Evolutionary conservation across 208 protist genomes (phyloP), one percentile per base, ranked within the genome.

Genomic region (Wallacemonas sp.): DNA sequence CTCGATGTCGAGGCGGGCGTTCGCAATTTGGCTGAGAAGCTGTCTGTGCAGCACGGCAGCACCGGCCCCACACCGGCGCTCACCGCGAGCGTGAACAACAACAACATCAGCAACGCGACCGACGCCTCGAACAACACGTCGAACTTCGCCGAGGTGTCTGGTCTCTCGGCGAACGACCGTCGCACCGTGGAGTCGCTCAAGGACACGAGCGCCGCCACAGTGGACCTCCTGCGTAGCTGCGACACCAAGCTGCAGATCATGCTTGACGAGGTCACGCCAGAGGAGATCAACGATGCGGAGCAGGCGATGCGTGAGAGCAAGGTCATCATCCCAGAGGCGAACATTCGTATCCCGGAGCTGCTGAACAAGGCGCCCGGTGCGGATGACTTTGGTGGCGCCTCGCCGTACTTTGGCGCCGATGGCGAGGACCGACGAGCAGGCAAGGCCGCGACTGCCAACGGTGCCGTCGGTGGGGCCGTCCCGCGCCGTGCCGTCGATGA

Each of bases 1-100:
- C 58, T 95, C 36, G 83, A 95, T 68, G 80, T 97, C 17, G 92
- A 96, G 60, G 76, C 87, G 2, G 96, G 96, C 24, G 81, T 97
- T 24, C 85, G 94, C 57, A 90, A 96, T 61, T 76, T 98, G 19
- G 80, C 80, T 12, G 88, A 96, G 60, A 97, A 95, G 76, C 71
- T 98, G 19, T 60, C 52, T 2, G 46, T 67, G 2, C 52, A 47
- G 67, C 56, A 57, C 48, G 61, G 43, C 29, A 55, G 61, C 46
- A 27, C 30, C 8, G 62, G 30, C 12, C 39, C 62, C 14, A 27
- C 21, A 16, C 43, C 41, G 4, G 27, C 60, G 19, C 23, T 48
- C 27, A 24, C 0, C 16, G 17, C 1, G 2, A 34, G 17, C 17
- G 9, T 26, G 3, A 24, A 2, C 19, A 39, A 4, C 19, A 27